These are phyloP conservation scores for Monosporascus sp. DNA, from an alignment of 2,329 filamentous ascomycete genomes.

Conservation along the genomic window DNA sequence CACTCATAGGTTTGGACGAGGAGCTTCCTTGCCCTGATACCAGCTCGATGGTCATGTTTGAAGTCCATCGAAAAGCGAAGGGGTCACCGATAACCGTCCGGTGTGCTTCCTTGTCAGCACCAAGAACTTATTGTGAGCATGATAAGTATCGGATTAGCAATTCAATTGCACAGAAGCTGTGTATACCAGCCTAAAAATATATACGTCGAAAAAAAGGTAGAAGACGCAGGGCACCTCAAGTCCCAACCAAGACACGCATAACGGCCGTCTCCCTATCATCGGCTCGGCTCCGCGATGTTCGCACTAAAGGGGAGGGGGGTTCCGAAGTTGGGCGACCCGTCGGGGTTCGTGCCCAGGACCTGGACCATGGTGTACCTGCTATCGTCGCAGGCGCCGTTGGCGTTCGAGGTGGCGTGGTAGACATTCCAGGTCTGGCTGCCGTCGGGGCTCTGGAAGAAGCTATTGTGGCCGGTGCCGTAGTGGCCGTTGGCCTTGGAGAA, in stretches of 20 bases:
- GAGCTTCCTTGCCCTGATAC: too few species aligned
- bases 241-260: background rate
- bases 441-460: slow-evolving; percentile 53
- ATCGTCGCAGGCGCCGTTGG: slow-evolving; percentile 45
- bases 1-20: too few species aligned
- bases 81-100: too few species aligned
- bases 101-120: too few species aligned
- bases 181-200: too few species aligned
- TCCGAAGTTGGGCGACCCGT: slow-evolving; percentile 50
- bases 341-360: slow-evolving; percentile 41
- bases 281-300: background rate
- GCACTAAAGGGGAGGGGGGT: slow-evolving; percentile 13
- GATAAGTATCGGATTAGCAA: too few species aligned
- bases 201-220: too few species aligned
- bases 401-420: slow-evolving; percentile 48
- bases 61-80: too few species aligned
- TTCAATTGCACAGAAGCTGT: too few species aligned
- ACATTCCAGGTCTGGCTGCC: slow-evolving; percentile 49
- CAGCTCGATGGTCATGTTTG: too few species aligned
- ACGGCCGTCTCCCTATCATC: background rate
- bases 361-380: slow-evolving; percentile 50
- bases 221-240: background rate
- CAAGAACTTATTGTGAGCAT: too few species aligned
- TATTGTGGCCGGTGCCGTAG: slow-evolving; percentile 53
- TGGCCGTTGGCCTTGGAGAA: slow-evolving; percentile 50